Evolutionary conservation across 192 early-diverging fungal species (phyloP), one percentile per base, ranked within the genome.

Genomic region (Coemansia sp.): DNA sequence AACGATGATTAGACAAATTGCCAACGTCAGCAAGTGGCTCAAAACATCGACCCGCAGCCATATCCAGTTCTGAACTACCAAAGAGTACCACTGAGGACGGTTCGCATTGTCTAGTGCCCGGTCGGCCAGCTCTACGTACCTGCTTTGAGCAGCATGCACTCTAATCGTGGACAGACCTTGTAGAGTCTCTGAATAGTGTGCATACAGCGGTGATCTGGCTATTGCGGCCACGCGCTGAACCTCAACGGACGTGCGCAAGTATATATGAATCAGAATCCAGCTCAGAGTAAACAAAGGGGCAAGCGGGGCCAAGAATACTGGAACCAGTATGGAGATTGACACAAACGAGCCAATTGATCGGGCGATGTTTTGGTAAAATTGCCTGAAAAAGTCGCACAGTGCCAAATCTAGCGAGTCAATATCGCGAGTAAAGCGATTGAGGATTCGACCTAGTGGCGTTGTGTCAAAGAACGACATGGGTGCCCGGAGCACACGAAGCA

Each of bases 191-290:
- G 84, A 61, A 49, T 95, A 86, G 58, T 88, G 89, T 0, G 93
- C 80, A 59, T 91, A 94, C 2, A 97, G 70, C 0, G 92, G 89
- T 3, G 86, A 88, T 23, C 90, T 81, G 15, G 90, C 69, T 15
- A 91, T 81, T 6, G 91, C 89, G 43, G 93, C 91, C 3, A 97
- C 67, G n/a, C 90, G 86, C 62, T 93, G 93, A 26, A 98, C 51
- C 67, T 96, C 93, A 23, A 92, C 86, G 0, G 88, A 90, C 3
- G 87, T 85, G 3, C 84, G 60, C 26, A 90, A 78, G 70, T 95
- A 98, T 31, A 92, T 74, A 8, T 75, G 59, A 18, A 90, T 87
- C 5, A 90, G 63, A 19, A 78, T 64, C 63, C 86, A 90, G 72
- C 94, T 93, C n/a, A 86, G 33, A 8, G 79, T 56, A 14, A 93